Conservation (phyloP, 495 filamentous ascomycete genomes). For the Alectoria sarmentosa region DNA sequence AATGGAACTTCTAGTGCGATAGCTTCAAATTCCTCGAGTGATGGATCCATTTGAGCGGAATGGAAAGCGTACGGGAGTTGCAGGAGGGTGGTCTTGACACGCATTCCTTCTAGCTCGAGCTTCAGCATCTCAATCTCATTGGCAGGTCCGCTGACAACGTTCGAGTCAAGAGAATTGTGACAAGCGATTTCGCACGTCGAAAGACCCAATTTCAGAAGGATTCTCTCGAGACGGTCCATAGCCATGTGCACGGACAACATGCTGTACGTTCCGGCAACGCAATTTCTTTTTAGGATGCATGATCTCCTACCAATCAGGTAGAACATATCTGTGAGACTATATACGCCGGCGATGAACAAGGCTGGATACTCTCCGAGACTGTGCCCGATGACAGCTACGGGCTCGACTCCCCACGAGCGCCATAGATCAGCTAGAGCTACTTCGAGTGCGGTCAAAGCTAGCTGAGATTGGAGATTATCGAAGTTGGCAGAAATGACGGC, state of each 20-base stretch:
- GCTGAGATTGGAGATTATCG: slow-evolving; percentile 68
- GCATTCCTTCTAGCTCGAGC: not conserved
- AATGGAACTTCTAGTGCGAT: slow-evolving; percentile 40
- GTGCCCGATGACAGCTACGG: slow-evolving; percentile 63
- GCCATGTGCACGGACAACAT: slow-evolving; percentile 40
- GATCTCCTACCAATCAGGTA: slow-evolving; percentile 65
- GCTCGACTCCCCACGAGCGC: slow-evolving; percentile 60
- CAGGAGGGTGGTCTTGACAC: slow-evolving; percentile 25
- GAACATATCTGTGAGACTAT: slow-evolving; percentile 61
- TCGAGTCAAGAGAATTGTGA: slow-evolving; percentile 29
- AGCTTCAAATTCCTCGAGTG: slow-evolving; percentile 51
- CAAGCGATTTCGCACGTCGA: slow-evolving; percentile 31
- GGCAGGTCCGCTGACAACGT: slow-evolving; percentile 27
- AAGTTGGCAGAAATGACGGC: slow-evolving; percentile 26
- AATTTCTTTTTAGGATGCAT: slow-evolving; percentile 55
- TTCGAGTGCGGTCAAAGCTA: slow-evolving; percentile 63
- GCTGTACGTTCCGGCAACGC: slow-evolving; percentile 52
- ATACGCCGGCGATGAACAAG: slow-evolving; percentile 60
- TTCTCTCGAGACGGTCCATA: not conserved
- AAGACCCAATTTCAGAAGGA: not conserved
- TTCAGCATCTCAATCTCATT: not conserved
- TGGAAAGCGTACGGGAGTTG: slow-evolving; percentile 63
- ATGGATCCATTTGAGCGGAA: slow-evolving; percentile 56
- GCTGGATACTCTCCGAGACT: slow-evolving; percentile 73
- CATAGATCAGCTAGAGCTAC: slow-evolving; percentile 64